Evolutionary conservation across 371 early-diverging fungal genomes (phyloP).

Genomic region (Dichotomocladium elegans): DNA sequence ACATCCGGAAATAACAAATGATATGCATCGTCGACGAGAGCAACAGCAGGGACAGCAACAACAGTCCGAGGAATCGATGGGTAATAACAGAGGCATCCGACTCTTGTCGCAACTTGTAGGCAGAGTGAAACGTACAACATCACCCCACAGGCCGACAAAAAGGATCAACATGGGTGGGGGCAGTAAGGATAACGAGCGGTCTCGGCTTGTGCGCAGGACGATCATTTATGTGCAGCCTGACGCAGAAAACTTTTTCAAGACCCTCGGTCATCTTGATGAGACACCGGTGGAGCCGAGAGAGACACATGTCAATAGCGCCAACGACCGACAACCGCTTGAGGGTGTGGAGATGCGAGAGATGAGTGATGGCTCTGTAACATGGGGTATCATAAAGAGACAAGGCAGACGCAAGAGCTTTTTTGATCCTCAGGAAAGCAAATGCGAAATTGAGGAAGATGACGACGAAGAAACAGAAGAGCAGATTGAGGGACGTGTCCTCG

Average conservation of each 20-base stretch:
- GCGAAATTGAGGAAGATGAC: conserved; percentile 1
- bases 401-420: conserved; percentile 14
- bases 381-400: conserved; percentile 35
- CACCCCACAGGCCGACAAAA: not conserved
- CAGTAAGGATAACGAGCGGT: not conserved
- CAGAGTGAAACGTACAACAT: conserved; percentile 4
- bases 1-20: conserved; percentile 5
- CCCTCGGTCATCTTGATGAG: not conserved
- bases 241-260: conserved; percentile 17
- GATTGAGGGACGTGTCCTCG: conserved; percentile 18
- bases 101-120: conserved; percentile 17
- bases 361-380: conserved; percentile 45
- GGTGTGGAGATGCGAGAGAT: conserved; percentile 48
- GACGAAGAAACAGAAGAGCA: conserved; percentile 19
- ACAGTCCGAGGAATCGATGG: not conserved
- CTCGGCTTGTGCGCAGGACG: conserved; percentile 19
- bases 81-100: conserved; percentile 11
- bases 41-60: not conserved
- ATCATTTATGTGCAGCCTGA: conserved; percentile 35
- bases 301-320: not conserved
- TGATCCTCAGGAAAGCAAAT: not conserved
- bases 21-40: not conserved
- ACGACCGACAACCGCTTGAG: conserved; percentile 5
- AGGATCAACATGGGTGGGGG: conserved; percentile 8
- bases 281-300: too few species aligned